Evolutionary conservation across 805 yeast species (phyloP).

Genomic region (Scheffersomyces spartinae): DNA sequence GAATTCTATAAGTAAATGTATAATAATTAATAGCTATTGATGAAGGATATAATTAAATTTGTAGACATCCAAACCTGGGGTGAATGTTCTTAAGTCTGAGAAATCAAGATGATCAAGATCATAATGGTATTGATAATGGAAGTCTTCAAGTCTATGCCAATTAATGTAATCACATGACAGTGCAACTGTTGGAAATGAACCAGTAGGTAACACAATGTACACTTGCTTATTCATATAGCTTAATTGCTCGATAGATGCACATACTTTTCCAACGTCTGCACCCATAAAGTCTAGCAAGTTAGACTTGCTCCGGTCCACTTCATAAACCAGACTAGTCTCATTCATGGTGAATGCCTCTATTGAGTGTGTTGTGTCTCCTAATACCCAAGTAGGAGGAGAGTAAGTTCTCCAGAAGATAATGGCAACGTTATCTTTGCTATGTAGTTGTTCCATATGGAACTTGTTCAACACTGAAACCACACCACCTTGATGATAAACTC

Average conservation of each 20-base stretch:
- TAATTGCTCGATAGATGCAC: no score
- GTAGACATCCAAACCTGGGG: conserved; percentile 58
- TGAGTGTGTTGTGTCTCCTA: conserved; percentile 18
- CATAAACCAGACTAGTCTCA: conserved; percentile 5
- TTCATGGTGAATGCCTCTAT: conserved; percentile 8
- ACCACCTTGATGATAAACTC: conserved; percentile 85
- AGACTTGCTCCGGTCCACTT: conserved; percentile 3
- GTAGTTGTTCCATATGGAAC: conserved; percentile 13
- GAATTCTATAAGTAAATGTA: conserved; percentile 75
- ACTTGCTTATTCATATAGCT: conserved; percentile 2
- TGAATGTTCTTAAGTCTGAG: conserved; percentile 31
- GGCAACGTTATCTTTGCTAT: conserved; percentile 15
- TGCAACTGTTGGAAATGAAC: conserved; percentile 3
- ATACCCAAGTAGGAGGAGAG: conserved; percentile 85
- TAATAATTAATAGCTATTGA: neutral
- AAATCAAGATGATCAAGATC: conserved; percentile 70
- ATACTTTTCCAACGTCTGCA: conserved; percentile 14
- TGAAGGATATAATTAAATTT: conserved; percentile 16
- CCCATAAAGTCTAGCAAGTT: conserved; percentile 42
- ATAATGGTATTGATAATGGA: conserved; percentile 33
- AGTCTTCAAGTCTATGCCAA: conserved; percentile 7
- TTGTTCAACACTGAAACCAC: conserved; percentile 53
- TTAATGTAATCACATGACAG: no score
- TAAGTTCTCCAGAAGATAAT: conserved; percentile 91
- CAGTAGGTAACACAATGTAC: conserved; percentile 14